Base-by-base conservation (phyloP, 2,329 filamentous ascomycete genomes). In the Aspergillus pseudotamarii region DNA sequence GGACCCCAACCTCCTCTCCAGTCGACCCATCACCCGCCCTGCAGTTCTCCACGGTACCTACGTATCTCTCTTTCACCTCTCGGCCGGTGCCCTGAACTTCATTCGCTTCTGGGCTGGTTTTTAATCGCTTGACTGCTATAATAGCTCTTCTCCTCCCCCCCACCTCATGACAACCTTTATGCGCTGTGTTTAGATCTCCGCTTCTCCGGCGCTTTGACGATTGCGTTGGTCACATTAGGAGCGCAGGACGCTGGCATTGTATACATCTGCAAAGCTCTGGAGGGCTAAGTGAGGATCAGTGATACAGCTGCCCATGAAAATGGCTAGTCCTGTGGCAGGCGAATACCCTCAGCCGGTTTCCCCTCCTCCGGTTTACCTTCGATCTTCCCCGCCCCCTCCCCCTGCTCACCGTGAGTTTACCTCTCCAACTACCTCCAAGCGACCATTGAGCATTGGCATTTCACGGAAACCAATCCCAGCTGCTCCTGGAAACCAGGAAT, bases 361-460 rank as follows among this genome's bases (percentile, higher is more conserved):
- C 70, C 79, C 79, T 64, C 75, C 79, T n/a, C 77, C 79, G 32
- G 79, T 79, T 64, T 81, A 81, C 67, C 72, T 80, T 65, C 72
- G 75, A 65, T 75, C 78, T 56, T 76, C 78, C 60, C 72, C 76
- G 64, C 72, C 76, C 41, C 67, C 72, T 45, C 67, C 70, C 55
- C 58, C 69, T 56, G 67, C 62, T 19, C 65, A 54, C 32, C 68
- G 68, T 61, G 71, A 68, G 63, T 54, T 63, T 43, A 66, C 66
- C 19, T 72, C 73, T 57, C 71, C 69, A 58, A 68, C 69, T 45
- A 69, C 67, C 21, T 67, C 71, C 3, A 63, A 68, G 48, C 66
- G 57, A 16, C 68, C 68, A 23, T 60, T 65, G 53, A 69, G 58
- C 26, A 64, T 70, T 61, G 64, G 43, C 23, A 60, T 75, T 23